Evolutionary conservation across 2,329 filamentous ascomycete species (phyloP).

Genomic region (Ophiocordyceps camponoti-leonardi): DNA sequence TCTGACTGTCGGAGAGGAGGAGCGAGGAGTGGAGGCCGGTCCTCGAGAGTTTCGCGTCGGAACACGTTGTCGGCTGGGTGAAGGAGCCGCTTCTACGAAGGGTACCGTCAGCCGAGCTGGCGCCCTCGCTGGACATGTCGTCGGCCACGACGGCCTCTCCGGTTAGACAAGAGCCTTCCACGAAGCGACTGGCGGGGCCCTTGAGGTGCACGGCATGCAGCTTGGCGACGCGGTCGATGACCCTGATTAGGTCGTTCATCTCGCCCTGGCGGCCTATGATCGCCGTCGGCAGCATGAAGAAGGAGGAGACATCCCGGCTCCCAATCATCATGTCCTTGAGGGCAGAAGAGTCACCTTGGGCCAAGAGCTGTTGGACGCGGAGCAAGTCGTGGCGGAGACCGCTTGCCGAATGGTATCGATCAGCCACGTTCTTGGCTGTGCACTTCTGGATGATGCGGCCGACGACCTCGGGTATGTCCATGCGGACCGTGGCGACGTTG

Average conservation of each 20-base stretch:
- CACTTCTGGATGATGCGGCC: conserved; percentile 79
- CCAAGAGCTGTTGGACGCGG: conserved; percentile 56
- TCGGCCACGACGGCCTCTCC: conserved; percentile 28
- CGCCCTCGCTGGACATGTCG: conserved; percentile 41
- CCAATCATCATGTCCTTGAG: conserved; percentile 62
- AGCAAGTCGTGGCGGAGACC: conserved; percentile 70
- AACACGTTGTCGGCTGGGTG: conserved; percentile 23
- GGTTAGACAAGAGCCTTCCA: conserved; percentile 36
- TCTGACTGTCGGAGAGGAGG: conserved; percentile 21
- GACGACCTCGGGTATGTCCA: conserved; percentile 72
- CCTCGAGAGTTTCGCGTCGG: conserved; percentile 22
- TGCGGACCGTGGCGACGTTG: conserved; percentile 55
- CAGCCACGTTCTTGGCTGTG: conserved; percentile 73
- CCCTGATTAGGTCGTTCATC: conserved; percentile 47
- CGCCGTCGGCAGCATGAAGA: conserved; percentile 67
- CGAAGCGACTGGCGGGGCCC: conserved; percentile 25
- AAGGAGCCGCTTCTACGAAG: conserved; percentile 32
- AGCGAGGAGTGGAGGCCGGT: conserved; percentile 22
- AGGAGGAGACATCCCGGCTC: conserved; percentile 77
- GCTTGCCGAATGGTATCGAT: conserved; percentile 78
- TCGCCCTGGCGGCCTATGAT: conserved; percentile 71
- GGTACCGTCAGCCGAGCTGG: conserved; percentile 36
- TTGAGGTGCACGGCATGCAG: conserved; percentile 36
- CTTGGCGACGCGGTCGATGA: conserved; percentile 62
- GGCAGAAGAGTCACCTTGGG: conserved; percentile 53